These are phyloP conservation scores for Ambrosia hybrid DNA, from an alignment of 140 eudicot genomes.

Conservation along the genomic window DNA sequence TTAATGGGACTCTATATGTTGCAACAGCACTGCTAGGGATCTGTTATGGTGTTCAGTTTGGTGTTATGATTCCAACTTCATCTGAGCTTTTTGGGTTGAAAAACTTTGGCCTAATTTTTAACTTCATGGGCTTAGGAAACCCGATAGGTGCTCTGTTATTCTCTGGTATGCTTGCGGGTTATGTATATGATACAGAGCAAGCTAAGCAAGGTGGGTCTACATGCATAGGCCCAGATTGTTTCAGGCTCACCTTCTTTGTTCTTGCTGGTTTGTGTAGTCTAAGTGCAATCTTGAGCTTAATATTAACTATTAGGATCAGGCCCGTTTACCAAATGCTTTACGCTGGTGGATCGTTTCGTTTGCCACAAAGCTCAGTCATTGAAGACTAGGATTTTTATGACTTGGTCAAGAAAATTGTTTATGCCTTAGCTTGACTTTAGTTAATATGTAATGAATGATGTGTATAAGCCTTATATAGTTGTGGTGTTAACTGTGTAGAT, in stretches of 20 bases:
- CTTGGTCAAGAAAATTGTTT: slow-evolving; percentile 4
- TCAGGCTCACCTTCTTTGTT: slow-evolving; percentile 70
- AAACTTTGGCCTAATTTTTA: slow-evolving; percentile 73
- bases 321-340: slow-evolving; percentile 93
- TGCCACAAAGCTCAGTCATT: slow-evolving; percentile 58
- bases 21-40: slow-evolving; percentile 85
- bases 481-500: too few relatives aligned
- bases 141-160: slow-evolving; percentile 83
- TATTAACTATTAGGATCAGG: slow-evolving; percentile 63
- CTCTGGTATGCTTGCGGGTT: slow-evolving; percentile 76
- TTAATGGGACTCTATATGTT: slow-evolving; percentile 62
- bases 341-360: slow-evolving; percentile 77
- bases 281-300: slow-evolving; percentile 58
- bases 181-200: slow-evolving; percentile 73
- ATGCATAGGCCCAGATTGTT: slow-evolving; percentile 78
- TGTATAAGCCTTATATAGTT: background rate
- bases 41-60: slow-evolving; percentile 82
- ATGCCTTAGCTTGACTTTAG: slow-evolving; percentile 17
- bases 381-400: slow-evolving; percentile 22
- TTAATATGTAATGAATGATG: slow-evolving; percentile 31
- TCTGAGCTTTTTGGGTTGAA: slow-evolving; percentile 91
- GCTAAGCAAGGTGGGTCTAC: slow-evolving; percentile 67
- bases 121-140: slow-evolving; percentile 82
- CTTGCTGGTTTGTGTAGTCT: slow-evolving; percentile 74
- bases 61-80: slow-evolving; percentile 83